Base-by-base conservation (phyloP, 495 filamentous ascomycete species). In the Penicillium manginii region DNA sequence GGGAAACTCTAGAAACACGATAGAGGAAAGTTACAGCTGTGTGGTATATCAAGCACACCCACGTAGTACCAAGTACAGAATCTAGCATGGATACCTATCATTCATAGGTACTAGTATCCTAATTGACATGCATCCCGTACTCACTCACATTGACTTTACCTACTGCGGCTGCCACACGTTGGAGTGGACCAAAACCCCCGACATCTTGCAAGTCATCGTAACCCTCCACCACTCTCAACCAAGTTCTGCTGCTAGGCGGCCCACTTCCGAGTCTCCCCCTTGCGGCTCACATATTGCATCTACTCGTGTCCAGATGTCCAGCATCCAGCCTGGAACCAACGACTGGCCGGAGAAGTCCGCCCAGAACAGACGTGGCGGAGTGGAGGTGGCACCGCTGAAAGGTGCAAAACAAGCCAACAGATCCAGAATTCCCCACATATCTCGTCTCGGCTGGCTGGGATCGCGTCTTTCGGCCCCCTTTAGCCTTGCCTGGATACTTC, bases 201-300 rank as follows among this genome's bases (percentile, higher is more conserved):
- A 32, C 48, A 26, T 31, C 46, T 35, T 50, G 31, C 31, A 35
- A 50, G 26, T 31, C 46, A 49, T 37, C 9, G 1, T 11, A 49
- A 26, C 29, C 46, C 14, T 47, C 21, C 46, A 43, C 40, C n/a
- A 9, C 40, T 43, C 8, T n/a, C 40, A 17, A 18, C 7, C 52
- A 54, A 29, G 21, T 21, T 21, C 11, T 49, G 19, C 55, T 39
- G 39, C 29, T 57, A 52, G 48, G 51, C 40, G 57, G 22, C 50
- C 49, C 62, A 18, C 9, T 49, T 21, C 49, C 48, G 49, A n/a
- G 35, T 37, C 2, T n/a, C 21, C 58, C 63, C 66, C 66, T 69
- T 69, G 66, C 66, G 66, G 66, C 63, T 69, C 63, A 69, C 66
- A 62, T 64, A 62, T 37, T 37, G 15, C 62, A 65, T 45, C 26